phyloP scores from a whole-genome alignment of 305 asterid genomes.

The Rubia tinctorum region DNA sequence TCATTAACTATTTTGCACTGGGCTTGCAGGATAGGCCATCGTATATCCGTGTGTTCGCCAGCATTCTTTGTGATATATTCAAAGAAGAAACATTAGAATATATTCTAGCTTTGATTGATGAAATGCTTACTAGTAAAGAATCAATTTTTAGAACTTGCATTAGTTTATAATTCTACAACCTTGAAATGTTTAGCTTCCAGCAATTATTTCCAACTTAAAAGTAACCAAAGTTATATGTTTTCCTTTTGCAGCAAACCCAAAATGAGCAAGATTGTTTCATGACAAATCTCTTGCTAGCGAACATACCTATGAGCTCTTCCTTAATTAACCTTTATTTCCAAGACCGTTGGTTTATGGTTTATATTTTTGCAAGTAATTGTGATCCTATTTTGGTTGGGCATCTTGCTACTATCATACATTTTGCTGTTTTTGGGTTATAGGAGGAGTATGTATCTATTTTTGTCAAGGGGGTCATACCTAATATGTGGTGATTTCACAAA shows the following conservation, averaged over 20 bases:
- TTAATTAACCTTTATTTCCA: constrained; percentile 48
- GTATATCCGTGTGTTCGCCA: constrained; percentile 62
- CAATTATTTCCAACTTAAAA: background rate
- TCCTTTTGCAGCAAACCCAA: constrained; percentile 68
- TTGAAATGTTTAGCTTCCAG: background rate
- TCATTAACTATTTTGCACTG: constrained; percentile 8
- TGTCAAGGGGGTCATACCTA: background rate
- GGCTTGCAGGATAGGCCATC: constrained; percentile 84
- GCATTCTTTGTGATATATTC: constrained; percentile 78
- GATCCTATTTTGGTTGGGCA: background rate
- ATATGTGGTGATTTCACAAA: background rate
- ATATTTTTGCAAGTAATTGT: background rate
- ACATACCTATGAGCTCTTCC: constrained; percentile 85
- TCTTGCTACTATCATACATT: background rate
- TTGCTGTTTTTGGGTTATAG: background rate
- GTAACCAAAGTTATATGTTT: constrained; percentile 13
- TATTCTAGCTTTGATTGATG: constrained; percentile 81
- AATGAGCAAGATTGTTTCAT: constrained; percentile 81
- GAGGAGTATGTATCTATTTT: background rate
- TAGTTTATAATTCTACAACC: background rate
- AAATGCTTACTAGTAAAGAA: constrained; percentile 70
- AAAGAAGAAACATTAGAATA: constrained; percentile 94
- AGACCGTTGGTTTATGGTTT: constrained; percentile 5
- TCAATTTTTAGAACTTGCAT: constrained; percentile 4
- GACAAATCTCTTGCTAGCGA: constrained; percentile 65